phyloP scores from a whole-genome alignment of 129 eudicot species.

The Arctium minus region DNA sequence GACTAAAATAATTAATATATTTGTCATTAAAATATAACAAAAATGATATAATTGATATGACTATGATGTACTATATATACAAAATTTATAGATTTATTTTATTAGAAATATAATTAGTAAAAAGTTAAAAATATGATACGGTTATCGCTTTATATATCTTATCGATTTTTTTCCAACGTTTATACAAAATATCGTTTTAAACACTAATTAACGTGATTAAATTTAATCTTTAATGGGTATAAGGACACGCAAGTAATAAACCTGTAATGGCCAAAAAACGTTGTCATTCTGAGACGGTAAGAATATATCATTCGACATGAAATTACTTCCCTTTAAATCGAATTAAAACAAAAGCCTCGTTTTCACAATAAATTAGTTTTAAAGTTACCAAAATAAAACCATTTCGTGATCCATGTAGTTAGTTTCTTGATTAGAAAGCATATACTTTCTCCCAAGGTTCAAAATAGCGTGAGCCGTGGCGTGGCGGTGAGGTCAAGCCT shows the following conservation, averaged over 20 bases:
- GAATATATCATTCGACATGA: background rate
- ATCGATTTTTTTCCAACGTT: background rate
- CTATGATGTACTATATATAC: too few relatives aligned
- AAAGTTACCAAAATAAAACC: background rate
- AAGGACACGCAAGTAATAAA: background rate
- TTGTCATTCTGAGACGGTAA: background rate
- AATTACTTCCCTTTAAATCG: background rate
- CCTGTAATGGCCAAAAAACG: background rate
- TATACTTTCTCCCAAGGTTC: background rate
- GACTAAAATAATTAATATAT: background rate
- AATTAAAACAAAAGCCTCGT: background rate
- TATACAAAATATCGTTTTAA: background rate
- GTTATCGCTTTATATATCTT: background rate
- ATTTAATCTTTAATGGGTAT: background rate
- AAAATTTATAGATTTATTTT: background rate
- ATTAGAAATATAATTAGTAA: background rate
- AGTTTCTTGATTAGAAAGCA: background rate
- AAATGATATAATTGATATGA: too few relatives aligned
- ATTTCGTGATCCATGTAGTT: background rate
- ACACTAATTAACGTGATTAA: background rate
- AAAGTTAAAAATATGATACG: background rate
- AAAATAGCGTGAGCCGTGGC: too few relatives aligned
- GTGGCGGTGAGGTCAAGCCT: too few relatives aligned
- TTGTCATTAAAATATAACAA: too few relatives aligned
- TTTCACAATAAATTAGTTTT: background rate